phyloP scores from a whole-genome alignment of 1,284 basidiomycete genomes.

The Nidula niveotomentosa region DNA sequence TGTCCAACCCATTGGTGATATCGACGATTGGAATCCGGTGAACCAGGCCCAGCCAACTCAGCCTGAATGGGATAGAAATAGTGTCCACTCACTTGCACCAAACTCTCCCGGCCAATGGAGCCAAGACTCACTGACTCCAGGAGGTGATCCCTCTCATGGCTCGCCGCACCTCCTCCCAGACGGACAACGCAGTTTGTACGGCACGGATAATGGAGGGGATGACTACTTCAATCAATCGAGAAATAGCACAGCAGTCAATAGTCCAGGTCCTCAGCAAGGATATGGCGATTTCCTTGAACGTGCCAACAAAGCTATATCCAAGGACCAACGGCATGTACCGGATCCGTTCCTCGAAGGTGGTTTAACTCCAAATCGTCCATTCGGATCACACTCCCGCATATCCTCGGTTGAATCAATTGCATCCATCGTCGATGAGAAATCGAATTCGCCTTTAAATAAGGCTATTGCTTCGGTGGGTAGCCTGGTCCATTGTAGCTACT shows the following conservation, averaged over 20 bases:
- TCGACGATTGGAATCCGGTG: slow-evolving; percentile 46
- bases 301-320: slow-evolving; percentile 80
- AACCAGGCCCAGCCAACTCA: slow-evolving; percentile 37
- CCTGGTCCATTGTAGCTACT: slow-evolving; percentile 1
- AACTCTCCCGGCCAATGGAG: slow-evolving; percentile 59
- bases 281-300: slow-evolving; percentile 83
- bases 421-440: slow-evolving; percentile 88
- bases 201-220: slow-evolving; percentile 40
- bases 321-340: slow-evolving; percentile 71
- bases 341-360: slow-evolving; percentile 81
- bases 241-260: slow-evolving; percentile 26
- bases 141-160: slow-evolving; percentile 30
- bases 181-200: slow-evolving; percentile 29
- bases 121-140: slow-evolving; percentile 48
- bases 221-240: slow-evolving; percentile 50
- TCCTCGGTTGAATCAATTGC: slow-evolving; percentile 87
- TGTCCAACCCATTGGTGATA: slow-evolving; percentile 40
- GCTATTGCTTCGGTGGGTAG: slow-evolving; percentile 78
- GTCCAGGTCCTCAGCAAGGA: slow-evolving; percentile 28
- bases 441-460: slow-evolving; percentile 87
- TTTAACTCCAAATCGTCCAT: slow-evolving; percentile 65
- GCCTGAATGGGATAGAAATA: slow-evolving; percentile 46
- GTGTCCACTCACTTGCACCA: slow-evolving; percentile 27
- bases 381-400: slow-evolving; percentile 76
- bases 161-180: slow-evolving; percentile 25